These are phyloP conservation scores for Pyricularia grisea DNA, from an alignment of 2,329 filamentous ascomycete species.

Conservation along the genomic window DNA sequence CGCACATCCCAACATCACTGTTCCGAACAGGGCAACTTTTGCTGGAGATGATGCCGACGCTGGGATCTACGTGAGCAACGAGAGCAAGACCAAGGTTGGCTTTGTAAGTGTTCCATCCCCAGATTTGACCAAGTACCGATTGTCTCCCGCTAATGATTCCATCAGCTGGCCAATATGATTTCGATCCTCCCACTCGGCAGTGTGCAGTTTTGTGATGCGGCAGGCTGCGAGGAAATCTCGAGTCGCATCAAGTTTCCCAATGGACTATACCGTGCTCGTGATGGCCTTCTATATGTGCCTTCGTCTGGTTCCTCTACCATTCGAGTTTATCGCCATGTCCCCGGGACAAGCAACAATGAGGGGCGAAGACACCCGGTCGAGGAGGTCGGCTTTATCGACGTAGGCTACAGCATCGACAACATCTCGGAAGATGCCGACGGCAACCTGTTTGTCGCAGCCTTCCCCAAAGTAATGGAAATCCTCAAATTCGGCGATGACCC, in stretches of 20 bases:
- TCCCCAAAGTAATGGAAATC: conserved; percentile 11
- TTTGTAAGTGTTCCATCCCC: conserved; percentile 9
- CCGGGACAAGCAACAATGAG: neutral
- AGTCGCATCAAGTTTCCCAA: conserved; percentile 20
- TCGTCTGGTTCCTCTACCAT: conserved; percentile 14
- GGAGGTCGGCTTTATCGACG: conserved; percentile 8
- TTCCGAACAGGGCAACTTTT: conserved; percentile 16
- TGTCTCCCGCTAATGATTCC: neutral
- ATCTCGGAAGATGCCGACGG: conserved; percentile 15
- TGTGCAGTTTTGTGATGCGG: conserved; percentile 16
- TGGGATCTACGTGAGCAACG: conserved; percentile 17
- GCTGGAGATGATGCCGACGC: conserved; percentile 10
- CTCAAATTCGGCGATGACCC: conserved; percentile 11
- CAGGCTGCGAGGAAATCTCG: conserved; percentile 12
- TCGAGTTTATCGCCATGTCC: conserved; percentile 9
- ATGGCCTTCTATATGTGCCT: conserved; percentile 22
- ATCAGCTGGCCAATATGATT: conserved; percentile 11
- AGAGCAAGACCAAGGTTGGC: conserved; percentile 13
- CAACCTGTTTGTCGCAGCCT: conserved; percentile 16
- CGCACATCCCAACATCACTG: conserved; percentile 12
- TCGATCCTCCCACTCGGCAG: conserved; percentile 17
- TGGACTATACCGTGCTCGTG: conserved; percentile 15
- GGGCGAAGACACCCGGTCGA: neutral
- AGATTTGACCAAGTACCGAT: neutral
- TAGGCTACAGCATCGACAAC: conserved; percentile 17